Percentiles rank a stretch among this genome's conserved stretches.
Conservation (phyloP, 768 basidiomycete genomes). For the Strobilomyces dryophilus region DNA sequence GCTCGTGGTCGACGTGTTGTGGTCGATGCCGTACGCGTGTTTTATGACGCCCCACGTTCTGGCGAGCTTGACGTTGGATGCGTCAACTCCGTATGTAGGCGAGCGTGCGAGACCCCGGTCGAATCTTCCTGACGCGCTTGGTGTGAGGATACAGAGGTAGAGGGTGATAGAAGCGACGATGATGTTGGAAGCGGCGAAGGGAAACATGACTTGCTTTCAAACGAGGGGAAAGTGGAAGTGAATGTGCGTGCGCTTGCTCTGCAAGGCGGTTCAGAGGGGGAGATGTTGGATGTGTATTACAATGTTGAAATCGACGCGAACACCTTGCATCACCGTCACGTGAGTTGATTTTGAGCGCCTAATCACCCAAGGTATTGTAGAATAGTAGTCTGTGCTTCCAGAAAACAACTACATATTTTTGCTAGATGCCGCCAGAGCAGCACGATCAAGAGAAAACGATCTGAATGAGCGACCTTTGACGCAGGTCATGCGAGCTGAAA, state of each 20-base stretch:
- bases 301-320: neutral
- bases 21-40: neutral
- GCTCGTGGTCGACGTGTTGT: conserved; percentile 7
- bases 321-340: conserved; percentile 1
- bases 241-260: conserved; percentile 9
- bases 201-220: conserved; percentile 4
- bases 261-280: conserved; percentile 7
- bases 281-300: neutral
- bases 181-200: conserved; percentile 8
- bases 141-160: conserved; percentile 5
- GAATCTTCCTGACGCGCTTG: conserved; percentile 5
- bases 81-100: conserved; percentile 4
- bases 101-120: neutral
- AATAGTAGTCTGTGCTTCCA: too few species aligned
- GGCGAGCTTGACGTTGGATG: neutral
- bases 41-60: neutral
- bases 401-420: too few species aligned
- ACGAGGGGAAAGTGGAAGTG: neutral
- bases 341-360: conserved; percentile 14
- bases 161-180: conserved; percentile 11
- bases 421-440: too few species aligned
- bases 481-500: too few species aligned
- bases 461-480: too few species aligned
- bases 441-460: too few species aligned
- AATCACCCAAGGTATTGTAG: too few species aligned